Evolutionary conservation across 2,329 filamentous ascomycete species (phyloP).

Genomic region (Trichoderma endophyticum): DNA sequence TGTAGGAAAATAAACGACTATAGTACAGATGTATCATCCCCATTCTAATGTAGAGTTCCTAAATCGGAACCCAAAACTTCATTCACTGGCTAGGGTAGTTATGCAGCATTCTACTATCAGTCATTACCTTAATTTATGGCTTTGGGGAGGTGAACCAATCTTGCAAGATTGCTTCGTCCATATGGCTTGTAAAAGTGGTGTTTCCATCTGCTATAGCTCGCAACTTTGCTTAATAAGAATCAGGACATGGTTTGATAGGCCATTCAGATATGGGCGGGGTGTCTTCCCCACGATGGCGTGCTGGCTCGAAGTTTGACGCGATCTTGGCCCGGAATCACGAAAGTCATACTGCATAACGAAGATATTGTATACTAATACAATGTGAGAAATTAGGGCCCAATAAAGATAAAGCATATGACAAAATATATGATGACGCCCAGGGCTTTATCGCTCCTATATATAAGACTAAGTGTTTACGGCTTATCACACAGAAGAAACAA

Average conservation of each 20-base stretch:
- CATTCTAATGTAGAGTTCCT: too few relatives aligned
- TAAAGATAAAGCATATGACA: neutral
- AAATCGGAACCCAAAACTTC: too few relatives aligned
- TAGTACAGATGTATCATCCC: too few relatives aligned
- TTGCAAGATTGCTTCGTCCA: too few relatives aligned
- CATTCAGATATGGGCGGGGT: neutral
- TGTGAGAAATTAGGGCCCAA: neutral
- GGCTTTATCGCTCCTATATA: neutral
- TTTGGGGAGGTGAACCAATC: too few relatives aligned
- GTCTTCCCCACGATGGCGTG: conserved; percentile 10
- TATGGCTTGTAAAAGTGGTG: too few relatives aligned
- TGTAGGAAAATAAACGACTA: too few relatives aligned
- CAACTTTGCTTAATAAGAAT: neutral
- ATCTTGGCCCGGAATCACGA: neutral
- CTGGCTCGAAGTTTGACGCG: neutral
- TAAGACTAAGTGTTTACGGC: neutral
- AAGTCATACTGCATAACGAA: neutral
- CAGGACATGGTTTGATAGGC: neutral
- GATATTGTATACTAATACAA: neutral
- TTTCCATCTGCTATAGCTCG: too few relatives aligned
- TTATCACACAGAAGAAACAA: neutral
- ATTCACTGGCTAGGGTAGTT: too few relatives aligned
- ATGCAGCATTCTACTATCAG: too few relatives aligned
- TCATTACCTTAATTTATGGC: too few relatives aligned
- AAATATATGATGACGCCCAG: neutral